A percentile compares a stretch with the other conserved stretches of the same genome.
Evolutionary conservation across 148 eudicot species (phyloP).

Genomic region (Agrostemma githago): DNA sequence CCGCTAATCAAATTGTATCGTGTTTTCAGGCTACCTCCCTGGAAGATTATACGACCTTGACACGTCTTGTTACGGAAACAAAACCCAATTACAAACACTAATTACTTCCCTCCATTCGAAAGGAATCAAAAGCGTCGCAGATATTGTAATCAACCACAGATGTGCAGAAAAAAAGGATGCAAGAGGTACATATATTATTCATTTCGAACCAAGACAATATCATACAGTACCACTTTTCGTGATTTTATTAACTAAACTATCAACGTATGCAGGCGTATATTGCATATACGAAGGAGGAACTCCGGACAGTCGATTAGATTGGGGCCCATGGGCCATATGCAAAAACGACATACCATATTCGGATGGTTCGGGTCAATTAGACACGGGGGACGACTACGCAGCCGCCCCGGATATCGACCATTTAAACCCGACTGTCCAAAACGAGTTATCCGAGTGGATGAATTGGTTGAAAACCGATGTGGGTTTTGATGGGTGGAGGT

Average conservation of each 20-base stretch:
- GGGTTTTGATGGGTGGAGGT: constrained; percentile 49
- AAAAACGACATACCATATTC: constrained; percentile 46
- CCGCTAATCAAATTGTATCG: not conserved
- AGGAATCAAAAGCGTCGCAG: constrained; percentile 54
- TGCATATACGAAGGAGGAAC: constrained; percentile 86
- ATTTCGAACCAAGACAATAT: too few relatives aligned
- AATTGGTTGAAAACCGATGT: constrained; percentile 52
- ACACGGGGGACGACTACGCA: constrained; percentile 45
- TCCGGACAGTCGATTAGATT: constrained; percentile 53
- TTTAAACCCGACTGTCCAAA: constrained; percentile 52
- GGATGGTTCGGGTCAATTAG: constrained; percentile 54
- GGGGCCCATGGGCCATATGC: constrained; percentile 65
- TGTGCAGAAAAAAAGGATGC: constrained; percentile 33
- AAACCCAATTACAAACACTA: constrained; percentile 33
- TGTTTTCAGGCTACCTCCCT: constrained; percentile 51
- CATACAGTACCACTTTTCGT: too few relatives aligned
- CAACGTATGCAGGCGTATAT: constrained; percentile 15
- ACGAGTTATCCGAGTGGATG: constrained; percentile 61
- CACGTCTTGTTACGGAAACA: constrained; percentile 51
- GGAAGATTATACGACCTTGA: constrained; percentile 65
- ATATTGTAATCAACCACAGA: constrained; percentile 63
- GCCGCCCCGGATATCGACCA: constrained; percentile 74
- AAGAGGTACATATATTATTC: constrained; percentile 26
- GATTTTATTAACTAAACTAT: too few relatives aligned
- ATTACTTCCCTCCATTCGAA: constrained; percentile 35